Conservation (phyloP, 371 early-diverging fungal species). For the Rhizopus microsporus region DNA sequence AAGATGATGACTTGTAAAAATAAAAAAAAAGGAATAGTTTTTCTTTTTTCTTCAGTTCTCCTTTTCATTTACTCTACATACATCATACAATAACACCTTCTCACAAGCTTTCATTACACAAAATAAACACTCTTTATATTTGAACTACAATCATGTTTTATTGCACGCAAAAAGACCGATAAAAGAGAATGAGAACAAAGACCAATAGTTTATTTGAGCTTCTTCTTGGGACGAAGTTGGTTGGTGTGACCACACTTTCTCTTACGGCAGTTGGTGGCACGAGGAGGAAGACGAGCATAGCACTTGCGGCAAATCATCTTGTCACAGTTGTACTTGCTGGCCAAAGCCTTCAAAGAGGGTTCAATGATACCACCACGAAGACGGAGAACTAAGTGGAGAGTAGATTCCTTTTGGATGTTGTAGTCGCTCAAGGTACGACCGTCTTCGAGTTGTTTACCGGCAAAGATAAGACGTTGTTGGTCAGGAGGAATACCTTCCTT, state of each 20-base stretch:
- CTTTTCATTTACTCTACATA: too few species aligned
- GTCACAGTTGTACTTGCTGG: conserved; percentile 99
- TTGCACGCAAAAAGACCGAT: neutral
- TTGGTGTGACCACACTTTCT: conserved; percentile 99
- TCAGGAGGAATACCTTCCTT: conserved; percentile 98
- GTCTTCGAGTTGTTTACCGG: conserved; percentile 99
- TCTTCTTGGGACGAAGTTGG: conserved; percentile 99
- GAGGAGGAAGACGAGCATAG: conserved; percentile 99
- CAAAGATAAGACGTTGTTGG: conserved; percentile 99
- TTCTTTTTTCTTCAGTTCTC: neutral
- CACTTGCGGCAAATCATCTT: conserved; percentile 99
- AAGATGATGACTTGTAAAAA: conserved; percentile 74
- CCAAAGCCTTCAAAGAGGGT: conserved; percentile 95
- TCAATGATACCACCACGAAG: conserved; percentile 97
- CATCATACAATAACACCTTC: neutral
- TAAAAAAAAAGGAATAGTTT: neutral
- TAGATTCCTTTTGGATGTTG: conserved; percentile 97
- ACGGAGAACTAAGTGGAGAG: conserved; percentile 98
- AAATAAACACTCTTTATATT: too few species aligned
- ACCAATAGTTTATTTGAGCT: conserved; percentile 52
- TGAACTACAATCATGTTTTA: too few species aligned
- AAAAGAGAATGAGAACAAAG: conserved; percentile 1
- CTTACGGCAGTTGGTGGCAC: conserved; percentile 99
- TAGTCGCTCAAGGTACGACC: conserved; percentile 89
- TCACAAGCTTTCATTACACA: neutral